These are phyloP conservation scores for Cephalotrichum gorgonifer DNA, from an alignment of 2,329 filamentous ascomycete genomes.

Conservation along the genomic window DNA sequence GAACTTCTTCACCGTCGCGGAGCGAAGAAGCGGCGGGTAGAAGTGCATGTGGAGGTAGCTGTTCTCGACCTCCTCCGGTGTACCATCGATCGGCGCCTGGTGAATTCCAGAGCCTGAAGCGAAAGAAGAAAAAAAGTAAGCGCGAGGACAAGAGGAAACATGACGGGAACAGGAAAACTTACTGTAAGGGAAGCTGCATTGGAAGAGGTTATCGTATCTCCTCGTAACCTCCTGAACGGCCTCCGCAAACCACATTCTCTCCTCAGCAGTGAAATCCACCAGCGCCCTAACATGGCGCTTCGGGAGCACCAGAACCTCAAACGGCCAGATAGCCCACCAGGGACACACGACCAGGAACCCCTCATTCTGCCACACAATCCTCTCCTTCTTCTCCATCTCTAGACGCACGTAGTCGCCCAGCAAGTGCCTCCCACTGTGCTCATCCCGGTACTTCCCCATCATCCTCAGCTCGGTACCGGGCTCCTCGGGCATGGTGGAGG, in stretches of 20 bases:
- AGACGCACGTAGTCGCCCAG: slow-evolving; percentile 79
- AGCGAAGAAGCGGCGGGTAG: slow-evolving; percentile 85
- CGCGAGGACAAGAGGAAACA: neutral
- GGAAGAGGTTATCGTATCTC: slow-evolving; percentile 92
- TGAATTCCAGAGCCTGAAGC: slow-evolving; percentile 92
- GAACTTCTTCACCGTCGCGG: slow-evolving; percentile 91
- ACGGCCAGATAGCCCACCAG: slow-evolving; percentile 98
- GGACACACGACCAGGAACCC: slow-evolving; percentile 82
- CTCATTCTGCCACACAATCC: slow-evolving; percentile 80
- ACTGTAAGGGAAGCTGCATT: slow-evolving; percentile 95
- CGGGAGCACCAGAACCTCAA: slow-evolving; percentile 83
- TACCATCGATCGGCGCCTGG: slow-evolving; percentile 80
- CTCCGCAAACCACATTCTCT: slow-evolving; percentile 68
- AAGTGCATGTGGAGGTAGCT: slow-evolving; percentile 97
- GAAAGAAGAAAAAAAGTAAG: too few species aligned
- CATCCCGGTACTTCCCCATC: slow-evolving; percentile 64
- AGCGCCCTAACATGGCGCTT: slow-evolving; percentile 77
- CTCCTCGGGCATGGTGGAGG: slow-evolving; percentile 83
- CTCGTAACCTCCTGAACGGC: slow-evolving; percentile 79
- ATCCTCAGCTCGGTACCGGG: slow-evolving; percentile 69
- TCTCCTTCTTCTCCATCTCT: slow-evolving; percentile 71
- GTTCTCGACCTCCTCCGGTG: slow-evolving; percentile 71
- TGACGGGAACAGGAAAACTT: slow-evolving; percentile 20
- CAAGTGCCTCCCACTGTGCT: slow-evolving; percentile 65
- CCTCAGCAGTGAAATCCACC: slow-evolving; percentile 64